Evolutionary conservation across 176 grass and related monocot genomes (phyloP), one percentile per base, ranked within the genome.

Genomic region (Lolium rigidum): DNA sequence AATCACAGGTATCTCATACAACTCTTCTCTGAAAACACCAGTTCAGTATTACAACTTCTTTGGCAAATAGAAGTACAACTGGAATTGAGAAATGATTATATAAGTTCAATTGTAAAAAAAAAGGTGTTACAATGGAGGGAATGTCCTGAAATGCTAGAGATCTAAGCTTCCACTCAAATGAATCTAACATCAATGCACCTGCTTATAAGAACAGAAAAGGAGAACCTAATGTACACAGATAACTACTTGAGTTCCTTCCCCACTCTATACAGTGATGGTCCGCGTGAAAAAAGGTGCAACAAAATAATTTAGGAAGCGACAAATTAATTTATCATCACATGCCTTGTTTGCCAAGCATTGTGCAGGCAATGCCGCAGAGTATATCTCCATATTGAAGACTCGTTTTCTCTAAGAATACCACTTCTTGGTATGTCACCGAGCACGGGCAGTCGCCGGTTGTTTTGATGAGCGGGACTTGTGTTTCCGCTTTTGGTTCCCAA

Each of bases 191-290:
- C 50, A 91, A 80, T 43, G 39, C 69, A 87, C 49, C 38, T 84
- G 81, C 81, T 87, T 91, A 48, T 25, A 91, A 80, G 81, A 84
- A 66, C 7, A 80, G 57, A 86, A 72, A 87, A 92, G 37, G 80
- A 88, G 75, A 88, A 90, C 67, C 86, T 95, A 95, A 89, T 93
- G 81, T 95, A 93, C 93, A 95, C 70, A 84, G 72, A 61, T 85
- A 77, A 85, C 83, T 89, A 92, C 62, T 86, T 84, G 67, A 89
- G 64, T 87, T 82, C 84, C 83, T 83, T 86, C 51, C 81, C 71
- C 86, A 82, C 55, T 70, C 90, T 94, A 87, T 90, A 86, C 88
- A 90, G 78, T 47, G 68, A 57, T 61, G 69, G 81, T 81, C 2
- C 22, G 14, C 22, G 3, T 24, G 47, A 78, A 92, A 94, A 92